These are phyloP conservation scores for Wickerhamomyces sp. DNA, from an alignment of 1,139 yeast species.

Conservation along the genomic window DNA sequence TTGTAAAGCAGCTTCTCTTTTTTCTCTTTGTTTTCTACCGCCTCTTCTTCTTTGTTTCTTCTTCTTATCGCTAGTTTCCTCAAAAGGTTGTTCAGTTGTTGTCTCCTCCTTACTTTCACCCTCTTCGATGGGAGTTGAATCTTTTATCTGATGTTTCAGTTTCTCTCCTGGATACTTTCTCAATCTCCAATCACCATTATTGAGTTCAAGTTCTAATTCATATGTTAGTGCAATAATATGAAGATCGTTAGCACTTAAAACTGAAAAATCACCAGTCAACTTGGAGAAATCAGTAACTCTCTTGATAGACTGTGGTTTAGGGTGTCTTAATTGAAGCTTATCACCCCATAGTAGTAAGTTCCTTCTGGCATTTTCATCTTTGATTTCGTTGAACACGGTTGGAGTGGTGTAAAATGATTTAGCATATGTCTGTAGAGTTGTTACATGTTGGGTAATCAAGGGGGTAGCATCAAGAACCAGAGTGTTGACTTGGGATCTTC, in stretches of 20 bases:
- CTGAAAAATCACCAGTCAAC: constrained; percentile 86
- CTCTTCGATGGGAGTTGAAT: too few relatives aligned
- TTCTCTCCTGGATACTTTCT: constrained; percentile 71
- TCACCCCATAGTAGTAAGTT: constrained; percentile 79
- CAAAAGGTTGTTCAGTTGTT: constrained; percentile 13
- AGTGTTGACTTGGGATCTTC: constrained; percentile 36
- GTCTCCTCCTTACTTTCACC: constrained; percentile 3
- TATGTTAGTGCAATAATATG: constrained; percentile 89
- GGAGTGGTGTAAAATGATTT: constrained; percentile 79
- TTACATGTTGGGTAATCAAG: constrained; percentile 78
- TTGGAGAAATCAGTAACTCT: constrained; percentile 73
- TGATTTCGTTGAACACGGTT: constrained; percentile 80
- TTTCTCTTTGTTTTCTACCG: constrained; percentile 57
- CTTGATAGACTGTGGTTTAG: constrained; percentile 57
- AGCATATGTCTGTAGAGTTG: constrained; percentile 68
- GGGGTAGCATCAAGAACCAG: constrained; percentile 94
- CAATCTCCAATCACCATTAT: constrained; percentile 63
- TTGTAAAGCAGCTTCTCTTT: constrained; percentile 38
- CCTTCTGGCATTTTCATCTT: constrained; percentile 77
- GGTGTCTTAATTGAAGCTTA: constrained; percentile 62
- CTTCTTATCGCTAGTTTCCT: constrained; percentile 15
- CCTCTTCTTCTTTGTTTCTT: constrained; percentile 57
- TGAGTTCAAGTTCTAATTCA: constrained; percentile 72
- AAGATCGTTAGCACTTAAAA: constrained; percentile 84
- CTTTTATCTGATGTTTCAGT: constrained; percentile 15